Conservation (phyloP, 495 filamentous ascomycete species). For the Wilcoxina mikolae region DNA sequence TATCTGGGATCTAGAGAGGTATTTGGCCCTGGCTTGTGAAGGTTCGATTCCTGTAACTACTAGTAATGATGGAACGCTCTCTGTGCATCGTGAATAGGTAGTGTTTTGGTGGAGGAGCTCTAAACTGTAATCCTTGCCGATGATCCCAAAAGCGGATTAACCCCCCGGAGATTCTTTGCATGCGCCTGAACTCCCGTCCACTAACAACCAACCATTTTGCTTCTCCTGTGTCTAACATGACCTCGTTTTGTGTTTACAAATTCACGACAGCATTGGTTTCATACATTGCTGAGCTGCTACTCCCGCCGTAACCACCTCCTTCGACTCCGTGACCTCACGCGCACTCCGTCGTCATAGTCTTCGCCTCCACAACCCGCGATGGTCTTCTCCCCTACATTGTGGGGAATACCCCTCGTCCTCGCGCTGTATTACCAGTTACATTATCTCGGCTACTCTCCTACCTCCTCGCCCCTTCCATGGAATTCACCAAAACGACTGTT, state of each 20-base stretch:
- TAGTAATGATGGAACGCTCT: too few relatives aligned
- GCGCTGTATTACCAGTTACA: background rate
- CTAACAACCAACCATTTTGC: too few relatives aligned
- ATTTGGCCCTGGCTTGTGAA: too few relatives aligned
- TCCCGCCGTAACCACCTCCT: background rate
- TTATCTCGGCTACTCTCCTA: background rate
- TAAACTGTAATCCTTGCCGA: background rate
- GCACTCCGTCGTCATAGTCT: background rate
- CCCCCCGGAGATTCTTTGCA: too few relatives aligned
- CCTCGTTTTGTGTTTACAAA: too few relatives aligned
- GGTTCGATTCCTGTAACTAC: too few relatives aligned
- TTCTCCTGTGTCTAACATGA: too few relatives aligned
- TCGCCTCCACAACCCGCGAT: background rate
- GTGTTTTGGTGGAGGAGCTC: too few relatives aligned
- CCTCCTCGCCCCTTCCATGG: background rate
- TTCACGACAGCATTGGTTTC: background rate
- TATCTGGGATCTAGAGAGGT: background rate
- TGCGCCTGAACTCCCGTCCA: too few relatives aligned
- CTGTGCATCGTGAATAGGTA: too few relatives aligned
- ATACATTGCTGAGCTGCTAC: background rate
- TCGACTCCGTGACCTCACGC: background rate
- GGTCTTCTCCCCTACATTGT: background rate
- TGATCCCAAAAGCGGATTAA: too few relatives aligned
- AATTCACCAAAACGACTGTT: constrained; percentile 5
- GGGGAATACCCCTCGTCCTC: background rate